Conservation (phyloP, 1,284 basidiomycete species). For the Leucoagaricus sp. region DNA sequence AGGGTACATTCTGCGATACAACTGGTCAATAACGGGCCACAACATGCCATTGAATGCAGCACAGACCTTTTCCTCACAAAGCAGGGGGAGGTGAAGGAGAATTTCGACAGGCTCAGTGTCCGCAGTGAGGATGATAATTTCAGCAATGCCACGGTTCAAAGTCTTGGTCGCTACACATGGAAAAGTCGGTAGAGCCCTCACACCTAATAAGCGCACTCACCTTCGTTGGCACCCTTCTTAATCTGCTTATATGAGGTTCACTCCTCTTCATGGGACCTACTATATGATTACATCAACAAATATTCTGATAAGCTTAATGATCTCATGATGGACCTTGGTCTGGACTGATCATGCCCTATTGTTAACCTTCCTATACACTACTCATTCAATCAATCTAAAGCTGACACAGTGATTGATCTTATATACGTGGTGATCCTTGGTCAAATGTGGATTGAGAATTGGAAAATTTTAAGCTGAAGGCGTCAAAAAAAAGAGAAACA, state of each 20-base stretch:
- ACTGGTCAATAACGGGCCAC: too few species aligned
- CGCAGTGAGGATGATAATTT: slow-evolving; percentile 98
- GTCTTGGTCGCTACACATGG: slow-evolving; percentile 83
- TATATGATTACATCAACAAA: too few species aligned
- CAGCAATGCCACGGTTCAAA: slow-evolving; percentile 97
- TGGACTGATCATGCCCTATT: too few species aligned
- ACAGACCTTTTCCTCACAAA: slow-evolving; percentile 96
- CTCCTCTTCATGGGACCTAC: too few species aligned
- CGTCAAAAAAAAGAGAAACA: neutral
- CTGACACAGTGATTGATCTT: slow-evolving; percentile 69
- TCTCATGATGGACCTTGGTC: too few species aligned
- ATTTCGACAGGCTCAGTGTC: slow-evolving; percentile 99
- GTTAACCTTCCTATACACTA: too few species aligned
- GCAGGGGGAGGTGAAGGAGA: slow-evolving; percentile 92
- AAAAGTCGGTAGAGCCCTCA: slow-evolving; percentile 8
- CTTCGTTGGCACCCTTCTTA: slow-evolving; percentile 98
- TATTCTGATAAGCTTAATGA: too few species aligned
- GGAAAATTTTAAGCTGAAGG: too few species aligned
- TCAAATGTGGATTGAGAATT: slow-evolving; percentile 17
- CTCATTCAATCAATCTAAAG: too few species aligned
- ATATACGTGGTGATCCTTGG: slow-evolving; percentile 73
- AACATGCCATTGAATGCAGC: neutral
- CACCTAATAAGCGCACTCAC: slow-evolving; percentile 38
- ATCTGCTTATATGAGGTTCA: slow-evolving; percentile 95
- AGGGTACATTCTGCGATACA: slow-evolving; percentile 89